phyloP scores from a whole-genome alignment of 1,284 basidiomycete species.

The Caloboletus inedulis region DNA sequence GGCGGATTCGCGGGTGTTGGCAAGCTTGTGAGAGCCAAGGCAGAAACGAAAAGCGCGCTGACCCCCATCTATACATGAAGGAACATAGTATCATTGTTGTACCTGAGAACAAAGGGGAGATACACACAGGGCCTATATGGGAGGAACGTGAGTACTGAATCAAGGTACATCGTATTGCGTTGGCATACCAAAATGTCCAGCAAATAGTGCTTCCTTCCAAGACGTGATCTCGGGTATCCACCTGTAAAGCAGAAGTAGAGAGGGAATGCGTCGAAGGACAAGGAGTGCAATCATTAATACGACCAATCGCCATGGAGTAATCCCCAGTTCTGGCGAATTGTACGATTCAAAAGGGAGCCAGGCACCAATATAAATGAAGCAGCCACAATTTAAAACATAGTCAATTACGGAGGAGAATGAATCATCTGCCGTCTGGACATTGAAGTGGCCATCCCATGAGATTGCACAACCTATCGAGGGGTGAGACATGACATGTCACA shows the following conservation, averaged over 20 bases:
- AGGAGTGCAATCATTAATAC: conserved; percentile 67
- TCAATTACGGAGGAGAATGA: conserved; percentile 90
- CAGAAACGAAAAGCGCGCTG: conserved; percentile 83
- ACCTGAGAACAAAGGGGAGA: neutral
- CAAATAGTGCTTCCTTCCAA: conserved; percentile 79
- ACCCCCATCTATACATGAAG: conserved; percentile 61
- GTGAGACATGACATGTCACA: neutral
- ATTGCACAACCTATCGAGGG: conserved; percentile 66
- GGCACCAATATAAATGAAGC: conserved; percentile 90
- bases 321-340: conserved; percentile 57
- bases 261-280: conserved; percentile 72
- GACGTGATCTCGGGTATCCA: conserved; percentile 83
- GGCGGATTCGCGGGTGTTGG: conserved; percentile 59
- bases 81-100: neutral
- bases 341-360: conserved; percentile 81
- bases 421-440: conserved; percentile 78
- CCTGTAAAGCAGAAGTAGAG: conserved; percentile 69
- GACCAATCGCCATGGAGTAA: conserved; percentile 73
- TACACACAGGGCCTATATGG: conserved; percentile 49
- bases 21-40: conserved; percentile 67
- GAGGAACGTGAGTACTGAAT: conserved; percentile 2
- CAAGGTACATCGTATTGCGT: neutral
- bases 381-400: conserved; percentile 77
- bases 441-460: conserved; percentile 94
- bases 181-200: conserved; percentile 77